Conservation (phyloP, 2,329 filamentous ascomycete genomes). For the Cephalotrichum gorgonifer region DNA sequence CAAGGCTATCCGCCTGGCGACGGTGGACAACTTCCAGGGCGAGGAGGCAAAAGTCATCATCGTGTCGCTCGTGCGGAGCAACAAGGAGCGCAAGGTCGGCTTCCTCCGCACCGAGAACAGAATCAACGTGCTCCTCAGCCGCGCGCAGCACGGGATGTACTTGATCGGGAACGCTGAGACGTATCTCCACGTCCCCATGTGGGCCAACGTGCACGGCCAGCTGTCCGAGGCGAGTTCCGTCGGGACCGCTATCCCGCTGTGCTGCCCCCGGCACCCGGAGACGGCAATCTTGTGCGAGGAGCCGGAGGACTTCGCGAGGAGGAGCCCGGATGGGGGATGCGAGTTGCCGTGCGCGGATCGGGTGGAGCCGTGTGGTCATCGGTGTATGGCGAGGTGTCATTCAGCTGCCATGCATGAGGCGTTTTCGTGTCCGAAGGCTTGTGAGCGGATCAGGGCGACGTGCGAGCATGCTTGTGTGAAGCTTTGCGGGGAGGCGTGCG, state of each 20-base stretch:
- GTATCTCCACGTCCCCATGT: slow-evolving; percentile 44
- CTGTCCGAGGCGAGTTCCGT: slow-evolving; percentile 40
- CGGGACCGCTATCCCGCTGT: slow-evolving; percentile 49
- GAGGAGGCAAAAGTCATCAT: slow-evolving; percentile 68
- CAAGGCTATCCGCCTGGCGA: neutral
- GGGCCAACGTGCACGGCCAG: slow-evolving; percentile 38
- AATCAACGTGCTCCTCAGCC: slow-evolving; percentile 60
- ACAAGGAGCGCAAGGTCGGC: slow-evolving; percentile 52
- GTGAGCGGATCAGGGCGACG: slow-evolving; percentile 25
- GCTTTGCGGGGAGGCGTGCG: slow-evolving; percentile 30
- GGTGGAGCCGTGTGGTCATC: slow-evolving; percentile 32
- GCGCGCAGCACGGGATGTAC: slow-evolving; percentile 56
- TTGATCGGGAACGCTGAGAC: slow-evolving; percentile 61
- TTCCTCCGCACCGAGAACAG: slow-evolving; percentile 58
- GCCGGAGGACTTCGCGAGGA: slow-evolving; percentile 46
- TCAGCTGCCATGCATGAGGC: slow-evolving; percentile 32
- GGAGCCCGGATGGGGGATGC: slow-evolving; percentile 64
- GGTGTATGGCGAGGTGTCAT: slow-evolving; percentile 32
- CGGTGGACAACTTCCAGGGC: slow-evolving; percentile 67
- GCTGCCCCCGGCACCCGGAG: slow-evolving; percentile 49
- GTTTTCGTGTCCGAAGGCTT: slow-evolving; percentile 31
- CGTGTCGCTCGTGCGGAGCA: slow-evolving; percentile 57
- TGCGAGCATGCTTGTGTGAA: slow-evolving; percentile 32
- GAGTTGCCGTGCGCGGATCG: slow-evolving; percentile 40
- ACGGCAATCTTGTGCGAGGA: slow-evolving; percentile 31